Base-by-base conservation (phyloP, 2,329 filamentous ascomycete species). In the Metarhizium brunneum region DNA sequence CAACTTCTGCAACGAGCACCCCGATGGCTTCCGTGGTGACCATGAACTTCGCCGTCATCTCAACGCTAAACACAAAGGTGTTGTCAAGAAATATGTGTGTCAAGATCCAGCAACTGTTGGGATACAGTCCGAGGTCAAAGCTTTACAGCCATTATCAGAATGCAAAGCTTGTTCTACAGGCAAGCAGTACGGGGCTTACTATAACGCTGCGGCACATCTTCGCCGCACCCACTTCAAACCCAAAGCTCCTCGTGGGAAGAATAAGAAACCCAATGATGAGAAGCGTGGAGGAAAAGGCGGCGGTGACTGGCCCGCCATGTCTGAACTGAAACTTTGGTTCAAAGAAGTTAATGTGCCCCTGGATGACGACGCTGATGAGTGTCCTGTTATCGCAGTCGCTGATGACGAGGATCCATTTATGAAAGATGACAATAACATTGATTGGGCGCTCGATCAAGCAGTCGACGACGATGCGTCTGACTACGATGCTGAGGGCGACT, bases 121-220 rank as follows among this genome's bases (percentile, higher is more conserved):
- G 7, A 65, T 75, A 2, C 60, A 63, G 18, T 68, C 71, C 57
- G 61, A 70, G 73, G 80, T 69, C 63, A 77, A 62, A 67, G 83
- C 73, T 70, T 78, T 80, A 72, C 80, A 71, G 53, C 85, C 91
- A 45, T 80, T 97, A 38, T 76, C 77, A 52, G 87, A 87, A 62
- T 96, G 92, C 81, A 95, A 95, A 71, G 82, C 88, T 50, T 97
- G 92, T 69, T 80, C 79, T 51, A 79, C 80, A 48, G 74, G 80
- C 55, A 96, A 96, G 75, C 80, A 82, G 57, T 97, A 97, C 63
- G 88, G 88, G 3, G 89, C 88, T 16, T 94, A 96, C 73, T 96
- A 97, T 73, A 97, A 97, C 64, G 92, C 92, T 0, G 91, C 91
- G 0, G 92, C 91, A 0, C 92, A 97, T 68, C 79, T 97, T 8